A percentile compares a stretch with the other conserved stretches of the same genome.
Conservation (phyloP, 2,329 filamentous ascomycete genomes). For the Pseudocercospora eumusae region DNA sequence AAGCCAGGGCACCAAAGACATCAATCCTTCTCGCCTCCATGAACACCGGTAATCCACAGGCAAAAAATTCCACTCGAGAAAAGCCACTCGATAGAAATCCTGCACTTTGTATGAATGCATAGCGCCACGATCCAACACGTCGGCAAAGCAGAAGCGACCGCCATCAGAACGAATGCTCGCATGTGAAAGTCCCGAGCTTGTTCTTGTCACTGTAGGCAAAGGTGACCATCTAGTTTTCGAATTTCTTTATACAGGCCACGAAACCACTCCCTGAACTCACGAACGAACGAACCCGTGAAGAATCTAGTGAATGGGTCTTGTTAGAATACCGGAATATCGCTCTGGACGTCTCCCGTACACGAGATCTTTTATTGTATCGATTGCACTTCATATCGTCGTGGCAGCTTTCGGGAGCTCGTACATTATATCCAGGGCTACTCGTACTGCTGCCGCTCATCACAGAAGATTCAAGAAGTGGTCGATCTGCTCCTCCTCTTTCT, state of each 20-base stretch:
- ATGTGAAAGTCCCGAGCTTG: slow-evolving; percentile 23
- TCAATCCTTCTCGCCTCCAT: slow-evolving; percentile 32
- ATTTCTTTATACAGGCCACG: slow-evolving; percentile 19
- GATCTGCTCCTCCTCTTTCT: slow-evolving; percentile 20
- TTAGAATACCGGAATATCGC: slow-evolving; percentile 23
- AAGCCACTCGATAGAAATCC: slow-evolving; percentile 26
- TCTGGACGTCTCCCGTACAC: slow-evolving; percentile 29
- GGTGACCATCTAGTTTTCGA: slow-evolving; percentile 15
- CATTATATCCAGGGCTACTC: slow-evolving; percentile 24
- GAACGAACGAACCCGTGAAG: slow-evolving; percentile 20
- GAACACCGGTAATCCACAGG: slow-evolving; percentile 28
- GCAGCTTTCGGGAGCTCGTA: slow-evolving; percentile 24
- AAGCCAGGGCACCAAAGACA: slow-evolving; percentile 32
- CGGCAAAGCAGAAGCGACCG: slow-evolving; percentile 30
- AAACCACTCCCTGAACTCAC: too few species aligned
- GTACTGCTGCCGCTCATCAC: slow-evolving; percentile 19
- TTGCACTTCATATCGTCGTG: slow-evolving; percentile 22
- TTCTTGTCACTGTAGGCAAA: slow-evolving; percentile 22
- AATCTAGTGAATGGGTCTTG: slow-evolving; percentile 27
- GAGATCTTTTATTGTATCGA: slow-evolving; percentile 29
- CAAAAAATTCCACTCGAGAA: slow-evolving; percentile 32
- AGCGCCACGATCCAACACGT: slow-evolving; percentile 32
- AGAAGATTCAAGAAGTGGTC: slow-evolving; percentile 25
- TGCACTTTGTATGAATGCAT: slow-evolving; percentile 28
- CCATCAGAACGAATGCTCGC: slow-evolving; percentile 24